Evolutionary conservation across 208 protist species (phyloP), one percentile per base, ranked within the genome.

Genomic region (Phytomonas francai): DNA sequence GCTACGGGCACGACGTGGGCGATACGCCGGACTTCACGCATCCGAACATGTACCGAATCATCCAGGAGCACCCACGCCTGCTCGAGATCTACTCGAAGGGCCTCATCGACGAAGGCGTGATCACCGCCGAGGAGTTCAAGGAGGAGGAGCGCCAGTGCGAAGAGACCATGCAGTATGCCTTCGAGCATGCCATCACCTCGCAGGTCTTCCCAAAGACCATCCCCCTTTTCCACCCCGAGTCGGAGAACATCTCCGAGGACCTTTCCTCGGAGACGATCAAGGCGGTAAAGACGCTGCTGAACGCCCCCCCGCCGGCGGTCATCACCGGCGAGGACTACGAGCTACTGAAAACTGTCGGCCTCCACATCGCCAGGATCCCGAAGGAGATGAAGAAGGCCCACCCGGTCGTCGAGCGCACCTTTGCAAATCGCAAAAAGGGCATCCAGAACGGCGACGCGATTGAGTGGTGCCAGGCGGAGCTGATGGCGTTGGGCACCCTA

Each of bases 1-100:
- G 91, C 62, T 84, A 96, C 78, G 97, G 97, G n/a, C 97, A 99
- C 91, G 99, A 99, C 81, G 97, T 99, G 74, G 76, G 88, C 25
- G 98, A 99, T 79, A 70, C 98, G 73, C 97, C 97, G 33, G 92
- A 94, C 72, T 99, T 99, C 73, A 99, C 97, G 29, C 95, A 99
- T 87, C 97, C 97, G 59, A 71, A 89, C 32, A 88, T 98, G 85
- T 99, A 98, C 80, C 78, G 94, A 57, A 72, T 81, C 56, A 98
- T 99, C 75, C 79, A 77, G 56, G 87, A 93, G 59, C 93, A 98
- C 73, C 84, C 77, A 8, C 70, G 79, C 31, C 77, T 97, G 12
- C 78, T 98, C 0, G 86, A 97, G 57, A 80, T 96, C n/a, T 98
- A 98, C 77, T 79, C 81, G 9, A 78, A 96, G 56, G 70, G 83